Base-by-base conservation (phyloP, 306 rosid species). In the Casuarina equisetifolia region DNA sequence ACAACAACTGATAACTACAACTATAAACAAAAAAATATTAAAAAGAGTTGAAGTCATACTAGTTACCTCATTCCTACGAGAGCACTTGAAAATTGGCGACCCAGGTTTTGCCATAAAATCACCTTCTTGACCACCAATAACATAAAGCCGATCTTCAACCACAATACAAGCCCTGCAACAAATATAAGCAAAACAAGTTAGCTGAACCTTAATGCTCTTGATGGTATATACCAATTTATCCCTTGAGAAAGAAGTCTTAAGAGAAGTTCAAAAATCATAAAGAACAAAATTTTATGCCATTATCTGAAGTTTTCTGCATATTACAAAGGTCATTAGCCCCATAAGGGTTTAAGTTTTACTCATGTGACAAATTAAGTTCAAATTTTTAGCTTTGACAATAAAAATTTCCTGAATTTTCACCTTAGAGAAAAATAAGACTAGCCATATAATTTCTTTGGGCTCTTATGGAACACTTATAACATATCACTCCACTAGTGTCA, bases 71-170 rank as follows among this genome's bases (percentile, higher is more conserved):
- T 46, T 67, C 83, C 98, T 85, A 63, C 98, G 97, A 0, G 98
- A 92, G 80, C 98, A 92, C 84, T 94, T 94, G 86, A 94, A 94
- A 83, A 90, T 92, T 50, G 97, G 97, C 17, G 98, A 94, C 72
- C 97, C 95, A 2, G 97, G 98, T 80, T 94, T 94, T 83, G 98
- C 92, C 97, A 94, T 94, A 80, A 92, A 94, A 82, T 94, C 98
- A 57, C 98, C 98, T 86, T 94, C 98, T 88, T 94, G 98, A 84
- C 98, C 98, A 82, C 98, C 98, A 66, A 94, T 78, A 70, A 94
- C 88, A 72, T 84, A 92, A 80, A 94, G 97, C 46, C 80, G 89
- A 81, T 94, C 98, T 62, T 90, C 85, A 83, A 76, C 85, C 78
- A 87, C 97, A 12, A 89, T 84, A 58, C 95, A 89, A 35, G 97